These are phyloP conservation scores for Magnusiomyces ingens DNA, from an alignment of 1,139 yeast species.

Conservation along the genomic window DNA sequence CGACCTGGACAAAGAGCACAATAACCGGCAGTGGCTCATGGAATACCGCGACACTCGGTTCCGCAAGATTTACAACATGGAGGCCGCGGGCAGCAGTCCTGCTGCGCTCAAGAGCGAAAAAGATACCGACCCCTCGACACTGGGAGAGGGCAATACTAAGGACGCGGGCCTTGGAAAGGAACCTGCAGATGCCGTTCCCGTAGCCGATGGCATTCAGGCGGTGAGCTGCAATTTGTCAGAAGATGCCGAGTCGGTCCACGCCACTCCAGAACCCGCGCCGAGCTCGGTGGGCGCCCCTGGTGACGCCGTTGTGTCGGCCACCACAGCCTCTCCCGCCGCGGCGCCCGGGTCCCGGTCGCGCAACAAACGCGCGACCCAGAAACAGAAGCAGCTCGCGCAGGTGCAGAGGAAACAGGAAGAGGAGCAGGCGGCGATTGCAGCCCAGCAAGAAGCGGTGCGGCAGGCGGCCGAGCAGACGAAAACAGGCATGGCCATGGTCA, in stretches of 20 bases:
- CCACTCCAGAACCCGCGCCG: too few species aligned
- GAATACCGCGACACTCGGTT: conserved; percentile 15
- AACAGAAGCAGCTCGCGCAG: neutral
- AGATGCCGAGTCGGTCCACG: too few species aligned
- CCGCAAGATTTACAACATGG: conserved; percentile 9
- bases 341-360: neutral
- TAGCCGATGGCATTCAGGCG: too few species aligned
- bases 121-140: too few species aligned
- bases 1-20: conserved; percentile 68
- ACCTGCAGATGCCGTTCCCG: too few species aligned
- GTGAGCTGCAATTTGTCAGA: too few species aligned
- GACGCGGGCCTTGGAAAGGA: too few species aligned
- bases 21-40: conserved; percentile 46
- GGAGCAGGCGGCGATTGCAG: neutral
- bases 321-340: neutral
- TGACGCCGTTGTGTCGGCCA: too few species aligned
- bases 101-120: neutral
- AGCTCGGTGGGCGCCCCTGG: too few species aligned
- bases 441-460: conserved; percentile 23
- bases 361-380: neutral
- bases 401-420: neutral
- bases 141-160: too few species aligned
- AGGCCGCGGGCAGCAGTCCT: conserved; percentile 4
- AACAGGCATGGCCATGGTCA: conserved; percentile 15
- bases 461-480: conserved; percentile 13